These are phyloP conservation scores for Apiotrichum sp. DNA, from an alignment of 1,284 basidiomycete species.

Conservation along the genomic window DNA sequence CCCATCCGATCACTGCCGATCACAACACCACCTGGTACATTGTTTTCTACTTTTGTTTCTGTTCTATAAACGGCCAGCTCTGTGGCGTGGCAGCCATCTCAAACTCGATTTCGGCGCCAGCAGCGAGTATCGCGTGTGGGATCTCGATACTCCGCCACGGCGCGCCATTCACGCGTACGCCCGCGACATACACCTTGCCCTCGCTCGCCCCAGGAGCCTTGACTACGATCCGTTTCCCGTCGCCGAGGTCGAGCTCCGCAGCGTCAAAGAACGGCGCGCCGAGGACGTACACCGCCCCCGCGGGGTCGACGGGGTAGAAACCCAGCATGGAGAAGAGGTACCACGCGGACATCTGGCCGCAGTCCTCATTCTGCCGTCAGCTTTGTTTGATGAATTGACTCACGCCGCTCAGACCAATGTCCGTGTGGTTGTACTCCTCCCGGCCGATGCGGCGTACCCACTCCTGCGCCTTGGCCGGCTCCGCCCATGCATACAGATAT, in stretches of 20 bases:
- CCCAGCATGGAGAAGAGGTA: slow-evolving; percentile 74
- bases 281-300: slow-evolving; percentile 62
- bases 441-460: slow-evolving; percentile 62
- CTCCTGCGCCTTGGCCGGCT: slow-evolving; percentile 63
- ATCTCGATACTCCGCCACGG: slow-evolving; percentile 51
- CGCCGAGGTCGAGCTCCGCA: slow-evolving; percentile 65
- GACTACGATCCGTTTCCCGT: slow-evolving; percentile 38
- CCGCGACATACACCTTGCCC: slow-evolving; percentile 56
- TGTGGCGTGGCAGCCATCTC: slow-evolving; percentile 58
- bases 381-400: slow-evolving; percentile 36
- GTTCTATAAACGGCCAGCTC: slow-evolving; percentile 34
- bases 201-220: slow-evolving; percentile 54
- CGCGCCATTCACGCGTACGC: slow-evolving; percentile 55
- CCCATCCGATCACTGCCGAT: too few relatives aligned
- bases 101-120: slow-evolving; percentile 56
- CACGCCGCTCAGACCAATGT: slow-evolving; percentile 42
- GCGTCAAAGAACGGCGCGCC: slow-evolving; percentile 88
- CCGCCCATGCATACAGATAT: slow-evolving; percentile 68
- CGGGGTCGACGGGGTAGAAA: slow-evolving; percentile 79
- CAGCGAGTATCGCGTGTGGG: slow-evolving; percentile 54
- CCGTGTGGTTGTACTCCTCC: slow-evolving; percentile 61
- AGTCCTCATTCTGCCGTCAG: slow-evolving; percentile 66
- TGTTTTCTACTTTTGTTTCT: too few relatives aligned
- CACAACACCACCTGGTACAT: too few relatives aligned
- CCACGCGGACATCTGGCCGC: slow-evolving; percentile 84